Evolutionary conservation across 805 yeast genomes (phyloP), one percentile per base, ranked within the genome.

Genomic region (Dipodascopsis uninucleata): DNA sequence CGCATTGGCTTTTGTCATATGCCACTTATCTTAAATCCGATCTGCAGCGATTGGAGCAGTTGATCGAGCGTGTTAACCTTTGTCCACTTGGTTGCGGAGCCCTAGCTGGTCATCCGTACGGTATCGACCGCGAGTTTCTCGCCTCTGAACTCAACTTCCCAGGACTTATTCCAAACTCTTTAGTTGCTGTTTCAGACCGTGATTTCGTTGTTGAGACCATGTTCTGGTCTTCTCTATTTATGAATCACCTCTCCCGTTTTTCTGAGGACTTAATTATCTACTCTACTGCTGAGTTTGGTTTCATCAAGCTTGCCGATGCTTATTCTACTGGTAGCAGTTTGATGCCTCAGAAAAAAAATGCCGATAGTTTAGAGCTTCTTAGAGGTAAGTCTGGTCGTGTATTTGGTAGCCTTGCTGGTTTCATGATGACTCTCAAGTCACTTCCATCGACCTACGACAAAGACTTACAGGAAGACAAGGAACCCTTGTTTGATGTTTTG

Each of bases 311-410:
- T 41, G 94, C 96, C 9, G 99, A 93, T 64, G 97, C 98, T 21
- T 93, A 93, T 69, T 93, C 98, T 1, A 93, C 99, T 6, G 99
- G 99, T 10, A 87, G 97, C 5, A 87, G 96, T 22, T 75, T 93
- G 63, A 93, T 93, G 99, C 99, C 99, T 20, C 98, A 93, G 69
- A 93, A 93, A 80, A 93, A 93, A 69, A 93, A 93, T 70, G 96
- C 98, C 2, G 99, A 93, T 66, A 85, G 96, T 23, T 73, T 93
- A 57, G 99, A 93, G 71, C 75, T 93, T 52, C 75, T 94, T 62
- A 79, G 99, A 68, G 99, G 99, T 48, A 93, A 93, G 70, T 81
- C 94, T 8, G 99, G 99, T 43, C 82, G 99, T 67, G 96, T 87
- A 4, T 89, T 93, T 61, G 99, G 99, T 64, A 81, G 89, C 22